Evolutionary conservation across 306 rosid genomes (phyloP), one percentile per base, ranked within the genome.

Genomic region (Corylus avellana): DNA sequence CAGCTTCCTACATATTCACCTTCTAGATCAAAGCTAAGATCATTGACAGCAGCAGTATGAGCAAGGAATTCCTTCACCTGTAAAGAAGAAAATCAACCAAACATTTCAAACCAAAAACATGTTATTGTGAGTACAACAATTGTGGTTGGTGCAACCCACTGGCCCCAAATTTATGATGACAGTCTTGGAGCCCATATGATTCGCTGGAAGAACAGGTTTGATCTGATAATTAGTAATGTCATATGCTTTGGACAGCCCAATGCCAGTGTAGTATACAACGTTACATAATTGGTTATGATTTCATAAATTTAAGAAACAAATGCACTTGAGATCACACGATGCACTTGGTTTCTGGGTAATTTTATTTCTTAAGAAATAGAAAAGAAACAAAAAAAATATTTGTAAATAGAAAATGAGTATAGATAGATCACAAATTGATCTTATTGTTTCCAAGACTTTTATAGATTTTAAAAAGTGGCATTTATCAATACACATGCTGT

Each of bases 1-100:
- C 98, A 91, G 84, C 98, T 95, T 85, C 97, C 99, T 54, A 95
- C 83, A 84, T 85, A 91, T 83, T 95, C 99, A 80, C 99, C 99
- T 69, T 89, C 96, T 75, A 75, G 46, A 78, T 95, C 99, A 85
- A 95, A 93, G 90, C 96, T 89, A 74, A 95, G 97, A 84, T 91
- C 94, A 49, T 93, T 95, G 75, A 95, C 99, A 69, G 85, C 91
- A 74, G 98, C 90, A 77, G 91, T 89, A 85, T 95, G 99, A 58
- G 94, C 91, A 35, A 81, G 57, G 69, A 93, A 93, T 72, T 91
- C 99, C 79, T 90, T 95, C 79, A 95, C 99, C 99, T 95, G 88
- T 18, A 79, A 82, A 77, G 48, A 80, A 66, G 63, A 55, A 74
- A 81, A 82, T 77, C 64, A 16, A 44, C 80, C 67, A 84, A 55